Percentiles rank a stretch among this genome's conserved stretches.
Conservation (phyloP, 208 protist species). For the Sergeia podlipaevii region DNA sequence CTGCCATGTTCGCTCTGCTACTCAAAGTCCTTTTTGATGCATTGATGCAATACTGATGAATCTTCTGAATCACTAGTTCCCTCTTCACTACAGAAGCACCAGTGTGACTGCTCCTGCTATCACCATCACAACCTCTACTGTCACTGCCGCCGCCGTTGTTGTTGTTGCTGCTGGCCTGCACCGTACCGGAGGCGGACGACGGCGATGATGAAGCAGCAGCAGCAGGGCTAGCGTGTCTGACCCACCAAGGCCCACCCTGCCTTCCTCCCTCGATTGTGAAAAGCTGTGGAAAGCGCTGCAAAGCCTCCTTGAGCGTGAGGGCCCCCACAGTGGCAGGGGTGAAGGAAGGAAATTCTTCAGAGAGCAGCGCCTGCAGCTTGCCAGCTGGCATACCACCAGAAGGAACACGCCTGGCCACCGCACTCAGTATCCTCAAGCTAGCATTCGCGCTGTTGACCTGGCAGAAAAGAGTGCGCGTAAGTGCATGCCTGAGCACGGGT, state of each 20-base stretch:
- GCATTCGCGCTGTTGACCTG: neutral
- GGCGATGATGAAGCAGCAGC: too few relatives aligned
- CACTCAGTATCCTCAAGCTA: neutral
- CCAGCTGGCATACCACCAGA: slow-evolving; percentile 26
- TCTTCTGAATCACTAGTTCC: neutral
- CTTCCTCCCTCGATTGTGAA: slow-evolving; percentile 29
- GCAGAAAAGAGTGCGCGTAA: too few relatives aligned
- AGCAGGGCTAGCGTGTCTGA: slow-evolving; percentile 16
- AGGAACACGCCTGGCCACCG: slow-evolving; percentile 39
- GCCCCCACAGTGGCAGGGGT: slow-evolving; percentile 30
- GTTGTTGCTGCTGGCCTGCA: too few relatives aligned
- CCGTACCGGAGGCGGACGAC: too few relatives aligned
- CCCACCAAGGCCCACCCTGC: slow-evolving; percentile 22
- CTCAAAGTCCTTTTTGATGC: too few relatives aligned
- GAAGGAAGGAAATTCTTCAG: slow-evolving; percentile 57
- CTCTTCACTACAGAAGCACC: neutral
- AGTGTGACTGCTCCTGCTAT: neutral
- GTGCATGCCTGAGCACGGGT: too few relatives aligned
- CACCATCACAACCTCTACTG: too few relatives aligned
- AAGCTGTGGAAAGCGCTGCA: slow-evolving; percentile 36
- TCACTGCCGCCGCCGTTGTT: too few relatives aligned
- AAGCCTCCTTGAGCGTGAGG: slow-evolving; percentile 45
- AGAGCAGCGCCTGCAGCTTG: slow-evolving; percentile 57
- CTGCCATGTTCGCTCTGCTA: slow-evolving; percentile 2
- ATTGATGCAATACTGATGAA: slow-evolving; percentile 19